phyloP scores from a whole-genome alignment of 768 basidiomycete species.

The Lactifluus piperatus region DNA sequence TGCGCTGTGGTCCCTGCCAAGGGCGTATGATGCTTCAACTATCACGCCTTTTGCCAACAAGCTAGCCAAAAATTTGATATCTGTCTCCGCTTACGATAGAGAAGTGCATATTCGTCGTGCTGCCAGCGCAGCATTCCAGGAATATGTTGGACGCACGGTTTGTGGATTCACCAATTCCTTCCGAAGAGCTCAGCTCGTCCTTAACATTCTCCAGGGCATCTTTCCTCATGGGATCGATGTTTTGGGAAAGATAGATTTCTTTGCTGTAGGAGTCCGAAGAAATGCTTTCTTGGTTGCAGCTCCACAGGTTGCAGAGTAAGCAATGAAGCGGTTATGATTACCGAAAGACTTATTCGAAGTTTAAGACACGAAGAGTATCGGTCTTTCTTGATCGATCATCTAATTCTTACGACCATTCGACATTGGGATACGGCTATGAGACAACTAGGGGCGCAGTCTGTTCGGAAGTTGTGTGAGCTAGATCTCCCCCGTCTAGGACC shows the following conservation, averaged over 20 bases:
- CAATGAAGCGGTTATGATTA: conserved; percentile 18
- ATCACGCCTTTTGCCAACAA: conserved; percentile 52
- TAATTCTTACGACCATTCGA: conserved; percentile 62
- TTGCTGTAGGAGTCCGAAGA: conserved; percentile 77
- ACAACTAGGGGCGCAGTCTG: conserved; percentile 63
- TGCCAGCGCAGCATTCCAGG: conserved; percentile 96
- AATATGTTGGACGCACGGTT: conserved; percentile 91
- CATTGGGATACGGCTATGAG: conserved; percentile 90
- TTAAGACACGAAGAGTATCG: conserved; percentile 74
- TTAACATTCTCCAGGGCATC: conserved; percentile 47
- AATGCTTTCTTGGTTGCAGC: conserved; percentile 83
- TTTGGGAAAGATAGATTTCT: conserved; percentile 88
- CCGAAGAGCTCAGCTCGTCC: neutral
- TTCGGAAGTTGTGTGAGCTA: conserved; percentile 56
- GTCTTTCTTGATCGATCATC: conserved; percentile 55
- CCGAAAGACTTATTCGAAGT: neutral
- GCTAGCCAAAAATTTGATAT: conserved; percentile 65
- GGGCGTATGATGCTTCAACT: conserved; percentile 53
- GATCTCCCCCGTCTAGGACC: conserved; percentile 50
- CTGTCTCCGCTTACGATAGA: conserved; percentile 81
- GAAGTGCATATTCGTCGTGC: conserved; percentile 93
- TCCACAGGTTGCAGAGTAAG: conserved; percentile 80
- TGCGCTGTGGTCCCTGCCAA: conserved; percentile 89
- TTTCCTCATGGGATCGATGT: conserved; percentile 95
- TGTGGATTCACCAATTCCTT: conserved; percentile 24